These are phyloP conservation scores for Globisporangium nodosum DNA, from an alignment of 352 stramenopile species.

Conservation along the genomic window DNA sequence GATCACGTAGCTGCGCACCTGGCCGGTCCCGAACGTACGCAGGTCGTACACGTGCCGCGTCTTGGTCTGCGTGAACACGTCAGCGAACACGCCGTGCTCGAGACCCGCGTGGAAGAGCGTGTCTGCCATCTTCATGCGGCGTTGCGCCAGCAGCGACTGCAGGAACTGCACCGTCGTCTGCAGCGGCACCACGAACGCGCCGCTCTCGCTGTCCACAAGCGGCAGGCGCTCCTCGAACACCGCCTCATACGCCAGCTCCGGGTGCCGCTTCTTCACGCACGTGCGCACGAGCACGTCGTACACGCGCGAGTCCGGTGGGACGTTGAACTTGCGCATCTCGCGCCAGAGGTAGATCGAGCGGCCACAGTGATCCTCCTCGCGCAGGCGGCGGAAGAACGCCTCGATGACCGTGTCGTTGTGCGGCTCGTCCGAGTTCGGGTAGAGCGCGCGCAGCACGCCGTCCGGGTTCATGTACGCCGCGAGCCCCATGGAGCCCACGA, in stretches of 20 bases:
- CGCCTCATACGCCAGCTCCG: conserved; percentile 66
- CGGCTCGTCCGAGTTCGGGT: conserved; percentile 73
- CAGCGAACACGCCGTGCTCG: conserved; percentile 42
- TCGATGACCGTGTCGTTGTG: conserved; percentile 61
- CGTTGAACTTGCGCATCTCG: conserved; percentile 72
- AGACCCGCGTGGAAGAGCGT: conserved; percentile 52
- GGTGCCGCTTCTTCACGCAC: conserved; percentile 81
- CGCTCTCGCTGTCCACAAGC: conserved; percentile 35
- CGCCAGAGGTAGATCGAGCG: conserved; percentile 83
- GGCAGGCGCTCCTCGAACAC: conserved; percentile 61
- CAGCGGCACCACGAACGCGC: conserved; percentile 57
- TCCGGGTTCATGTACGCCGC: conserved; percentile 84
- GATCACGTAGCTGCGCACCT: conserved; percentile 60
- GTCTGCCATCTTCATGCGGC: conserved; percentile 56
- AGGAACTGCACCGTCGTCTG: conserved; percentile 56
- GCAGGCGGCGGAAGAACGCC: conserved; percentile 75
- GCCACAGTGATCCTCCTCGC: conserved; percentile 82
- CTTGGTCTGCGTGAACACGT: conserved; percentile 43
- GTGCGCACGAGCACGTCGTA: conserved; percentile 80
- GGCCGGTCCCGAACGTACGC: conserved; percentile 43
- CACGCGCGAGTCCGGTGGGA: conserved; percentile 60
- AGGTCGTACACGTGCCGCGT: conserved; percentile 59
- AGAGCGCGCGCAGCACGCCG: conserved; percentile 71
- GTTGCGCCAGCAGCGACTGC: conserved; percentile 67
- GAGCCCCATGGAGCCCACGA: conserved; percentile 77